Evolutionary conservation across 2,329 filamentous ascomycete species (phyloP).

Genomic region (Leptographium wingfieldii): DNA sequence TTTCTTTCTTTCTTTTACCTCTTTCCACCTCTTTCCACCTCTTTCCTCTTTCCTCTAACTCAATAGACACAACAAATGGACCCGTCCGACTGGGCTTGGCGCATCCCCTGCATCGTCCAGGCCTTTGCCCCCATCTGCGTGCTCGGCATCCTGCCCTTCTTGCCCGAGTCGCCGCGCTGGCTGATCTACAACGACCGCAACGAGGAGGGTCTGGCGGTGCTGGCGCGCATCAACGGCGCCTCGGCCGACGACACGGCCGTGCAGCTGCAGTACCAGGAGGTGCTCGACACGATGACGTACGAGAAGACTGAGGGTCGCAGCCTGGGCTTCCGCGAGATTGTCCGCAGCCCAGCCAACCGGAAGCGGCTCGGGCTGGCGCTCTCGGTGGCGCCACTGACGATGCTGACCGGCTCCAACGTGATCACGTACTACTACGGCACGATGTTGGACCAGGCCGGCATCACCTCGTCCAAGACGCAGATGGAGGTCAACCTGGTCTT

Average conservation of each 20-base stretch:
- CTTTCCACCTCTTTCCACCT: not conserved
- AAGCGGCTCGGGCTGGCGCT: slow-evolving; percentile 5
- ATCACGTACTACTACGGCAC: slow-evolving; percentile 12
- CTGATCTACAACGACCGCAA: slow-evolving; percentile 19
- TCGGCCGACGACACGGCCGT: slow-evolving; percentile 21
- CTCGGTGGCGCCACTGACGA: slow-evolving; percentile 10
- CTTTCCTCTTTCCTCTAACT: not conserved
- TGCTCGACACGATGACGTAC: slow-evolving; percentile 23
- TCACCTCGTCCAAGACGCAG: slow-evolving; percentile 11
- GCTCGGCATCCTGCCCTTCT: slow-evolving; percentile 8
- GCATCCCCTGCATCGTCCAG: slow-evolving; percentile 14
- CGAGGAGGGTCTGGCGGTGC: slow-evolving; percentile 19
- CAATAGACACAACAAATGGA: slow-evolving; percentile 4
- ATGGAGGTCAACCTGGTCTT: slow-evolving; percentile 13
- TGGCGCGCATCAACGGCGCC: slow-evolving; percentile 27
- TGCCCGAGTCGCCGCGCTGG: slow-evolving; percentile 23
- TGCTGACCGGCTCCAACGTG: slow-evolving; percentile 11
- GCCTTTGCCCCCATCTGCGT: slow-evolving; percentile 12
- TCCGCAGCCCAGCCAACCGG: slow-evolving; percentile 5
- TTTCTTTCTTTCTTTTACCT: not conserved
- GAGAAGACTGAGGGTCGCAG: slow-evolving; percentile 8
- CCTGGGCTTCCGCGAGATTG: slow-evolving; percentile 7
- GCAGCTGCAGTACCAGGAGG: slow-evolving; percentile 26
- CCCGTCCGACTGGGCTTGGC: slow-evolving; percentile 11
- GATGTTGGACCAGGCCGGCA: slow-evolving; percentile 11